phyloP scores from a whole-genome alignment of 148 eudicot genomes.

The Spergularia bocconei region DNA sequence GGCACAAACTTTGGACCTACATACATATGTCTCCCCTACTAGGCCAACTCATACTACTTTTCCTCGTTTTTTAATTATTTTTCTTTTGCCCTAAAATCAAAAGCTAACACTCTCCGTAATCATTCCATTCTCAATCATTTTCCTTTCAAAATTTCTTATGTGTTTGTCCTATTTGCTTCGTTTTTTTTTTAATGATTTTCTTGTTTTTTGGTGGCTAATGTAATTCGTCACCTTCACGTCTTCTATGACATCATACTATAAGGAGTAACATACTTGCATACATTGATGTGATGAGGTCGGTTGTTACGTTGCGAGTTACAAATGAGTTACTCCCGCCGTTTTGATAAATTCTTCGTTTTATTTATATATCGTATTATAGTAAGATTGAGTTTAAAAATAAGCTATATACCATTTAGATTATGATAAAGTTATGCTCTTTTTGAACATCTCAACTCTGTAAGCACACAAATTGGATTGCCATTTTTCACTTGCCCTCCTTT shows the following conservation, averaged over 20 bases:
- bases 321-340: no score
- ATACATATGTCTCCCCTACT: slow-evolving; percentile 4
- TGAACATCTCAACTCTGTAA: no score
- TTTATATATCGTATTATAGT: no score
- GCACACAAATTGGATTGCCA: no score
- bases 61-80: background rate
- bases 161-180: slow-evolving; percentile 22
- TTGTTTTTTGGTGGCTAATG: background rate
- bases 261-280: background rate
- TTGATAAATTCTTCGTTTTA: no score
- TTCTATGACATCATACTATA: slow-evolving; percentile 13
- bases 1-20: slow-evolving; percentile 26
- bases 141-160: slow-evolving; percentile 10
- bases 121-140: slow-evolving; percentile 26
- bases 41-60: slow-evolving; percentile 2
- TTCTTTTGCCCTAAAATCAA: slow-evolving; percentile 21
- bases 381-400: no score
- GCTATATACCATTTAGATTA: no score
- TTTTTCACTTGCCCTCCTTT: no score
- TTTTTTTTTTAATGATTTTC: background rate
- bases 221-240: slow-evolving; percentile 18
- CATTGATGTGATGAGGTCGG: no score
- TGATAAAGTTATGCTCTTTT: no score
- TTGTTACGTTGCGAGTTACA: no score
- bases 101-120: slow-evolving; percentile 20